Evolutionary conservation across 352 stramenopile genomes (phyloP), one percentile per base, ranked within the genome.

Genomic region (Pythium apleroticum): DNA sequence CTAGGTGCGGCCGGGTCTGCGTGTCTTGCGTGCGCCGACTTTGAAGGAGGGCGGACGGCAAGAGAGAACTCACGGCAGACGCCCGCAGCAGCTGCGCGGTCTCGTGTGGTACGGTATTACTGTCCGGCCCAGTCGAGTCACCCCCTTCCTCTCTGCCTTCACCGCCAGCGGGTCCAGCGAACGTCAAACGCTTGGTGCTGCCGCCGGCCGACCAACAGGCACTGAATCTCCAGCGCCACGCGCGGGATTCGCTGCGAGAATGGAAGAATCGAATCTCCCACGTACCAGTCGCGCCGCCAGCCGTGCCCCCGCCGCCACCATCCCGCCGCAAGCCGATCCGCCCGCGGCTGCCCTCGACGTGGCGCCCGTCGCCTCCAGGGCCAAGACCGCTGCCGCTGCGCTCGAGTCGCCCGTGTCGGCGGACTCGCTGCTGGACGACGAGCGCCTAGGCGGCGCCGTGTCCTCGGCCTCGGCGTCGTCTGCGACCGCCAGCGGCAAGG

Each of bases 231-330:
- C 54, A 58, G 48, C 57, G 19, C 20, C 41, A 24, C 17, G 35
- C 35, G 56, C 43, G 39, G 59, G 59, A 66, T 66, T 66, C 60
- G 52, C 52, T 2, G 48, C 11, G 25, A 15, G 7, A 25, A 67
- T 67, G 60, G 39, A 67, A 67, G 60, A 67, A 67, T 62, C 60
- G 60, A 67, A 67, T 67, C 60, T 67, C 60, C 50, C 56, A 22
- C 41, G 27, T 46, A 28, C 43, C 57, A 43, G 35, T 37, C 35
- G 22, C 54, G 39, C 27, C 41, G 3, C 57, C 41, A 41, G 19
- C 28, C 52, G 30, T 33, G 31, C 45, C n/a, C 41, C 19, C 52
- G 43, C 28, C n/a, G 28, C 45, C 43, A 28, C 43, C 43, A 50
- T 50, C 19, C 19, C 43, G 43, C 43, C 43, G 3, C 43, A 50